A percentile compares a stretch with the other conserved stretches of the same genome.
phyloP scores from a whole-genome alignment of 495 filamentous ascomycete genomes.

The Apodospora peruviana region DNA sequence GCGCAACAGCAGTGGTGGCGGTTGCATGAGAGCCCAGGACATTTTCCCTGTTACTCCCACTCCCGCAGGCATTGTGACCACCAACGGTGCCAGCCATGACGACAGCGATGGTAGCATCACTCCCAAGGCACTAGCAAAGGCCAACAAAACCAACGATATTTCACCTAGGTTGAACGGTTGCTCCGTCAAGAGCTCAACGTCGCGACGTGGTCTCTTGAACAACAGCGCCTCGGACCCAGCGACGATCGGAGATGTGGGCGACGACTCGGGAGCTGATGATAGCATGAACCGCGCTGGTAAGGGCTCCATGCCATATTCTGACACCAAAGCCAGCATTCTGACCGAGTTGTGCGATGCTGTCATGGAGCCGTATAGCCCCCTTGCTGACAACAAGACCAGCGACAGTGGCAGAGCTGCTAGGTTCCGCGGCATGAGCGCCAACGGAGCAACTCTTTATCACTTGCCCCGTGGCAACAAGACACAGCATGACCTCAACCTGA shows the following conservation, averaged over 20 bases:
- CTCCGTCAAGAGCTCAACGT: no score
- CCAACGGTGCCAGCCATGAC: background rate
- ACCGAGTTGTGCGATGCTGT: slow-evolving; percentile 21
- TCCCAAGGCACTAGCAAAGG: background rate
- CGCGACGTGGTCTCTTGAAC: no score
- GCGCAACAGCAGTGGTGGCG: background rate
- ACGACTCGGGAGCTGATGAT: no score
- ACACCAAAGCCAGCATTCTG: slow-evolving; percentile 20
- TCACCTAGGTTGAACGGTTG: no score
- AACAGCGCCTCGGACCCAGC: no score
- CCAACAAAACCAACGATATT: background rate
- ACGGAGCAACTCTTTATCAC: no score
- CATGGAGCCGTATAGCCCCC: slow-evolving; percentile 19
- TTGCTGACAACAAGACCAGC: background rate
- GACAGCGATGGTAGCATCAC: background rate
- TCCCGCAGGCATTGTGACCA: background rate
- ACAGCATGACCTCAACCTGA: no score
- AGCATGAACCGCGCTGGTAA: no score
- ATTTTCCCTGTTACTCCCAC: background rate
- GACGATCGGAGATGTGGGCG: no score
- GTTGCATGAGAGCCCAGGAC: background rate
- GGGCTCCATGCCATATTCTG: slow-evolving; percentile 2
- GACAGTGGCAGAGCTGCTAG: no score
- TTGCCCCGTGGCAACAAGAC: no score
- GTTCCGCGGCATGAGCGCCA: no score